Evolutionary conservation across 2,329 filamentous ascomycete genomes (phyloP).

Genomic region (Amylocarpus encephaloides): DNA sequence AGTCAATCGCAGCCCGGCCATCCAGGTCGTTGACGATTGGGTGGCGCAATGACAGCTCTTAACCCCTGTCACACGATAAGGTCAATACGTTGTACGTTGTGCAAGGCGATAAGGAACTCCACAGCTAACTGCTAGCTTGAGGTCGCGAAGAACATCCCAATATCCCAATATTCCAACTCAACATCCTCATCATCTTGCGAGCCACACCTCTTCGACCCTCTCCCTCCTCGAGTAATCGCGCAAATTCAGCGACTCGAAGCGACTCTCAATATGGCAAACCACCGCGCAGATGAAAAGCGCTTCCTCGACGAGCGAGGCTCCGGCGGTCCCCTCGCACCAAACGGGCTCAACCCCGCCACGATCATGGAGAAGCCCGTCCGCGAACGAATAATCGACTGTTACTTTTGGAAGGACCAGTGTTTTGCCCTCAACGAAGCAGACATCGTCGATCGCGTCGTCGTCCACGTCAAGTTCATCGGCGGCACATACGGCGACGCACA

Average conservation of each 20-base stretch:
- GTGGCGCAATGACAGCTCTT: not conserved
- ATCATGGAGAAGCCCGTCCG: slow-evolving; percentile 93
- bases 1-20: not conserved
- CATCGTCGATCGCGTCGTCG: slow-evolving; percentile 82
- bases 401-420: slow-evolving; percentile 99
- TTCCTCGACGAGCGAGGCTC: slow-evolving; percentile 91
- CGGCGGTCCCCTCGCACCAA: slow-evolving; percentile 65
- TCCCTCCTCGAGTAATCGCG: not conserved
- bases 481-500: slow-evolving; percentile 81
- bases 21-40: not conserved
- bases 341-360: slow-evolving; percentile 88
- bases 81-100: too few relatives aligned
- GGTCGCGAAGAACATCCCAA: not conserved
- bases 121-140: not conserved
- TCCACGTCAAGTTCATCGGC: slow-evolving; percentile 74
- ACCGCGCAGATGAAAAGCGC: slow-evolving; percentile 72
- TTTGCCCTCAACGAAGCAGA: slow-evolving; percentile 84
- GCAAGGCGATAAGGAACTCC: not conserved
- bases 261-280: slow-evolving; percentile 35
- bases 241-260: not conserved
- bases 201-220: not conserved
- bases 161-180: too few relatives aligned
- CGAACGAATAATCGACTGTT: slow-evolving; percentile 89
- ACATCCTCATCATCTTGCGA: not conserved
- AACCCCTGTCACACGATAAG: not conserved